Percentiles rank a stretch among this genome's conserved stretches.
Evolutionary conservation across 2,329 filamentous ascomycete genomes (phyloP).

Genomic region (Graphiopsis chlorocephala): DNA sequence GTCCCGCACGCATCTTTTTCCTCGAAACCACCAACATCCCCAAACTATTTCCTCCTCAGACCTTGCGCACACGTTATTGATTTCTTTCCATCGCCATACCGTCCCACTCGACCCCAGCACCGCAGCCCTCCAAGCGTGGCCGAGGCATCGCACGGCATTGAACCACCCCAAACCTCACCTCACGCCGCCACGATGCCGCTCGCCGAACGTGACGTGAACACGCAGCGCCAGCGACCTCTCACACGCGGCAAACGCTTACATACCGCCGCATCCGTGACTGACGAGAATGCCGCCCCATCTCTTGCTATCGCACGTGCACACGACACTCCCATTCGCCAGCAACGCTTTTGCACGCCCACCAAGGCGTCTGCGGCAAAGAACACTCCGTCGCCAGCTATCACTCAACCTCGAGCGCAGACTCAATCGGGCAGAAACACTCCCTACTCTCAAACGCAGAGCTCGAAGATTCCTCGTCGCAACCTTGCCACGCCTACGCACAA

Average conservation of each 20-base stretch:
- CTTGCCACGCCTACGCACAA: not conserved
- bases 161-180: not conserved
- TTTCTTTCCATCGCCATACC: not conserved
- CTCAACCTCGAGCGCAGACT: not conserved
- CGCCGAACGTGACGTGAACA: conserved; percentile 26
- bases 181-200: conserved; percentile 22
- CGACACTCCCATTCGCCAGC: conserved; percentile 9
- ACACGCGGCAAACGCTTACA: conserved; percentile 19
- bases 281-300: conserved; percentile 20
- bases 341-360: conserved; percentile 27
- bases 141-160: not conserved
- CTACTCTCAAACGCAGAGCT: conserved; percentile 20
- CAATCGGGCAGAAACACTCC: conserved; percentile 13
- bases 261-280: conserved; percentile 6
- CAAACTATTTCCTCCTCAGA: not conserved
- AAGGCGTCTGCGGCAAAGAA: conserved; percentile 29
- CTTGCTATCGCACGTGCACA: not conserved
- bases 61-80: not conserved
- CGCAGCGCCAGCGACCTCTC: conserved; percentile 18
- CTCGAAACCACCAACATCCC: not conserved
- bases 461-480: conserved; percentile 33
- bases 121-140: not conserved
- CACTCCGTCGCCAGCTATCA: conserved; percentile 14
- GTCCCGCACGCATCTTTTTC: not conserved
- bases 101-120: not conserved